Base-by-base conservation (phyloP, 805 yeast species). In the Sugiyamaella marilandica region DNA sequence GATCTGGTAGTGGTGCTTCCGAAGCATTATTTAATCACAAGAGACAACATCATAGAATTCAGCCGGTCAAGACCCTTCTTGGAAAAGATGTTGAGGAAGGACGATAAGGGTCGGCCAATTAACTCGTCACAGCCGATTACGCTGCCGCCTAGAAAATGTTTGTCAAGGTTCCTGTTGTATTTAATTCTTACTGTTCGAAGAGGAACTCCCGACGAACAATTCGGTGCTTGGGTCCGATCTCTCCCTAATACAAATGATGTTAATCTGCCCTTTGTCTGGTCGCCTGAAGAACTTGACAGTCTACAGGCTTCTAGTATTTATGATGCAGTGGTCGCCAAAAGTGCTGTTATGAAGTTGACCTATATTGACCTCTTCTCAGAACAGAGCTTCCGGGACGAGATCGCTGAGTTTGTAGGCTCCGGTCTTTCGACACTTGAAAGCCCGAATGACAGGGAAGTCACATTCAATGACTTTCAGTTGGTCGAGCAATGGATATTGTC, bases 401-500 rank as follows among this genome's bases (percentile, higher is more conserved):
- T 58, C 14, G 49, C 45, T 10, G 33, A 44, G 13, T 58, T 19
- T 43, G 55, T 56, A 2, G n/a, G 21, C 11, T 11, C 43, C 2
- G 61, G 61, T 2, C 48, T 41, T 9, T 11, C 31, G 2, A 18
- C 5, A 2, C 10, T 34, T 11, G 47, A 45, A 26, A 44, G 31
- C 11, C 46, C 34, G 24, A 13, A 34, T 2, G 49, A 47, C 35
- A 43, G 31, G 10, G 51, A 47, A 29, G 26, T 64, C 34, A 29
- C 59, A 10, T 56, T 58, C 21, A 51, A 61, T 2, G 65, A 63
- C 31, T 67, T 66, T 63, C 52, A 64, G 13, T 55, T 68, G 18
- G 67, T 69, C 5, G 71, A 70, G 39, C 65, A 65, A 43, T 68
- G 73, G 70, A 61, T 69, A 4, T 55, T 66, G 2, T 70, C 74